Conservation (phyloP, 2,329 filamentous ascomycete genomes). For the Paecilomyces variotii region DNA sequence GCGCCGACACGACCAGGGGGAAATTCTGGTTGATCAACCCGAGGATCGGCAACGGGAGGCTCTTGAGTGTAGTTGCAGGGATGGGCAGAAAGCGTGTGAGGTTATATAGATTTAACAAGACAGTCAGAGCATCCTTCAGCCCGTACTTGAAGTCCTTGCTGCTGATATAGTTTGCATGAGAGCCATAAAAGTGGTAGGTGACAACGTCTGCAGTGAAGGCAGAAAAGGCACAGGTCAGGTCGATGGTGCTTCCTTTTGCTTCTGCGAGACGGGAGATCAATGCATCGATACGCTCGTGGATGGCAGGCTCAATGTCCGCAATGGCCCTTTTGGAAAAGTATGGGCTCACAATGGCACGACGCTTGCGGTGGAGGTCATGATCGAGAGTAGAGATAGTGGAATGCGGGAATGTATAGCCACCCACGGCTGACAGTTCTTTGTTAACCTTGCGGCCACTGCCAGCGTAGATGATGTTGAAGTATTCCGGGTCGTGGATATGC, state of each 20-base stretch:
- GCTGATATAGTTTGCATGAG: slow-evolving; percentile 14
- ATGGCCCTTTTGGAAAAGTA: slow-evolving; percentile 40
- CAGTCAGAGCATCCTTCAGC: too few relatives aligned
- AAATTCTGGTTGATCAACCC: too few relatives aligned
- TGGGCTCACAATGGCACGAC: slow-evolving; percentile 33
- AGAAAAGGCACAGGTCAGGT: too few relatives aligned
- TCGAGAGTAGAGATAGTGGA: slow-evolving; percentile 25
- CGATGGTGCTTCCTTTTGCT: not conserved
- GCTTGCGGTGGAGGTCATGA: slow-evolving; percentile 35
- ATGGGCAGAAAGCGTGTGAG: too few relatives aligned
- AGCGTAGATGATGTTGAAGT: slow-evolving; percentile 27
- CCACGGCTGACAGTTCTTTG: slow-evolving; percentile 12
- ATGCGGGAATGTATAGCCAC: slow-evolving; percentile 11
- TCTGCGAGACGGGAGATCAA: slow-evolving; percentile 8
- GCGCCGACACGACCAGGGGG: too few relatives aligned
- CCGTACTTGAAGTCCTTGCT: too few relatives aligned
- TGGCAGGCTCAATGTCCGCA: slow-evolving; percentile 23
- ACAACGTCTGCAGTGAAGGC: not conserved
- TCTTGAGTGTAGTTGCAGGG: too few relatives aligned
- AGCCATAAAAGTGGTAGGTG: slow-evolving; percentile 6
- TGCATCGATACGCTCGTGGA: slow-evolving; percentile 18
- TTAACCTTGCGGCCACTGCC: slow-evolving; percentile 9
- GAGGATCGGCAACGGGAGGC: too few relatives aligned
- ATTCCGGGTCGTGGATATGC: slow-evolving; percentile 29
- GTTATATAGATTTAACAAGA: too few relatives aligned